Base-by-base conservation (phyloP, 768 basidiomycete species). In the Boletus eberwhitei region DNA sequence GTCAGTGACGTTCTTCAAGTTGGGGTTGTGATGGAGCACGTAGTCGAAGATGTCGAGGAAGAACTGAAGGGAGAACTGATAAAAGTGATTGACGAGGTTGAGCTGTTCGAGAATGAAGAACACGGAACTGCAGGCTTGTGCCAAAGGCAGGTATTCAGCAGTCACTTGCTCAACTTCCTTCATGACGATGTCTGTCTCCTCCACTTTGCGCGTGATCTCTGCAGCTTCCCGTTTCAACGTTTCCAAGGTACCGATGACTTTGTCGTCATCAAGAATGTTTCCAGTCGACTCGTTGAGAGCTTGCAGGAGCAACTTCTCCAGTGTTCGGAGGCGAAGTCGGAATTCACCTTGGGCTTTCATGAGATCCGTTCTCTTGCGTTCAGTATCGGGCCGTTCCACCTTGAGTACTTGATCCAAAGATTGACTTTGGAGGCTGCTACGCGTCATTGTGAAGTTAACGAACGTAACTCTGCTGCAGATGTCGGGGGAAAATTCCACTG, bases 261-360 rank as follows among this genome's bases (percentile, higher is more conserved):
- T 95, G 78, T 99, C 97, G 64, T 99, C 95, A 58, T 99, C 97
- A 32, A 99, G 81, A 62, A 99, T 98, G 71, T 97, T 98, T 52
- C 97, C 97, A 0, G 86, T 82, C 0, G 96, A 98, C 59, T 98
- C 96, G 67, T 98, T 99, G 54, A 98, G 82, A 9, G 95, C 96
- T 69, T 96, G 92, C 3, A 98, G 76, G 13, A 98, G 81, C 16
- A 95, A 77, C 71, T 93, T 93, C 72, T 99, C 97, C 37, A 98
- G 80, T 7, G 93, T 93, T 47, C 93, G 84, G 48, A 98, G 82
- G 4, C 94, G 88, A 21, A 98, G 80, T 19, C 90, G 83, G 85
- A 98, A 98, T 75, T 98, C 96, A 35, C 97, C 97, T 73, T 99
- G 97, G 22, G 97, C 86, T 73, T 97, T 98, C 85, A 98, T 92